Evolutionary conservation across 257 asterid species (phyloP), one percentile per base, ranked within the genome.

Genomic region (Solanum bukasovii): DNA sequence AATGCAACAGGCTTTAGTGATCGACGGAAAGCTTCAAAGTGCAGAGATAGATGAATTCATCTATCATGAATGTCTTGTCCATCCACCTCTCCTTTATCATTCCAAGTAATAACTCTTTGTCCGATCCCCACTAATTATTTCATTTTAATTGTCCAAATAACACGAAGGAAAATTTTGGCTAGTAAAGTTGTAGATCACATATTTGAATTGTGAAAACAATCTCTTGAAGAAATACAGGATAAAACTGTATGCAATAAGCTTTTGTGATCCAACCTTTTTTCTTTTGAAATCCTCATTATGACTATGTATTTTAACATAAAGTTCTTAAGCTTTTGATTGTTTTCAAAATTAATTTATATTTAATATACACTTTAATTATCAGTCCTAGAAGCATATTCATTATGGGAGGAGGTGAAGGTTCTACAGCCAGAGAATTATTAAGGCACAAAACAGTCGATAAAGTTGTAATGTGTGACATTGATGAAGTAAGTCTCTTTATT

Each of bases 361-460:
- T 31, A 13, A 6, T 65, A 37, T 90, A 9, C 70, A 73, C 34
- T 40, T 18, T 63, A 1, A 74, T 70, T 77, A 87, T 78, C 93
- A 96, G 99, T 87, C 98, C 99, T 75, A 96, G 91, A 91, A 93
- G 91, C n/a, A 89, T 95, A 13, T 96, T 96, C 91, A 96, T 96
- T 3, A 96, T 96, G 98, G 99, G 99, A 31, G 99, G 99, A 86
- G 99, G 99, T 90, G 99, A 96, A 91, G 98, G 99, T 16, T 96
- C 99, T 29, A 94, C 99, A 83, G 98, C 99, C 56, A 94, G 98
- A 91, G 98, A 96, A 90, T 89, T 94, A 86, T 93, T 96, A 40
- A 93, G 99, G 86, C 98, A 96, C 93, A 92, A 87, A 74, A 85
- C 96, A 1, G 94, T 95, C 70, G 95, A 94, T 59, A 96, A 95